Evolutionary conservation across 1,284 basidiomycete genomes (phyloP), one percentile per base, ranked within the genome.

Genomic region (Vanrija sp.): DNA sequence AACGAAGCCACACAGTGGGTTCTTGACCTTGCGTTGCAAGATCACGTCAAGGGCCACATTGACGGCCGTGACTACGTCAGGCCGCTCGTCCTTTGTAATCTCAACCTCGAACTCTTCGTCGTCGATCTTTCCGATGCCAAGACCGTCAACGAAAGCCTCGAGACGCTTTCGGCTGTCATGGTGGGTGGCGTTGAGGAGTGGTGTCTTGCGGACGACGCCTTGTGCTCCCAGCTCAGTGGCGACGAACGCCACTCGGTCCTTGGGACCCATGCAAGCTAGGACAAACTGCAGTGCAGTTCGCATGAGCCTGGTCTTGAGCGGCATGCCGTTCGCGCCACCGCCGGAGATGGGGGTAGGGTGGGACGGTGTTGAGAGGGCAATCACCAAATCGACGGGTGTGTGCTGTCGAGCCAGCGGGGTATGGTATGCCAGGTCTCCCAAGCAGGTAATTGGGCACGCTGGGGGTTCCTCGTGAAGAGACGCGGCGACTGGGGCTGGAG

Each of bases 1-100:
- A 45, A 97, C 78, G 85, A 98, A 89, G 18, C 91, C 91, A 0
- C 90, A 87, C 15, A 94, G 78, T 0, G 91, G 85, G 72, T 96
- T 97, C 65, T 90, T 88, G 39, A 85, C 79, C 79, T 95, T 96
- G 57, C 95, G 87, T 72, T 96, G 93, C 26, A 98, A 78, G 16
- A 97, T 87, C 26, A 94, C 86, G 72, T 98, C 95, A 21, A 98
- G 83, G 26, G 87, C 90, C 66, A 91, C 86, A 71, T 97, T 97
- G 57, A 95, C 88, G 16, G 91, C 94, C 7, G 92, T 93, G 14
- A 95, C 90, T n/a, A 97, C 92, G 72, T 95, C 92, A 15, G 89
- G 89, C 74, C 90, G 88, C 75, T 95, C 91, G 21, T 96, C 91
- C 64, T 85, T 86, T 55, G 83, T 83, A 6, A 84, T 84, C 53